Evolutionary conservation across 2,329 filamentous ascomycete genomes (phyloP).

Genomic region (Monilinia vaccinii-corymbosi): DNA sequence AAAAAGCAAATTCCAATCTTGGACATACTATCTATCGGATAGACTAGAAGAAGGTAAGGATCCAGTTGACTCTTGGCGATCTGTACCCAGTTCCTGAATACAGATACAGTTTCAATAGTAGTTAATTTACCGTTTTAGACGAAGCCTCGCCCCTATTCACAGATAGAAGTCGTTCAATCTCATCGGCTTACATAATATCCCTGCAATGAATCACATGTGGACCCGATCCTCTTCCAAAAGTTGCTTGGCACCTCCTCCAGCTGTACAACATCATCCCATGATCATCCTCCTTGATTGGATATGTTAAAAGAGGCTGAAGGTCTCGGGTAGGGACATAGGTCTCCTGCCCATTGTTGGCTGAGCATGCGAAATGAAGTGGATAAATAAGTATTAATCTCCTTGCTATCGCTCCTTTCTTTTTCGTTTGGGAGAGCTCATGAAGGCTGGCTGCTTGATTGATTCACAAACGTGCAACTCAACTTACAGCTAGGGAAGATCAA

Average conservation of each 20-base stretch:
- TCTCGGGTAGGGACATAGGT: background rate
- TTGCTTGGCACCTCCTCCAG: background rate
- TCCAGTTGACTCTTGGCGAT: background rate
- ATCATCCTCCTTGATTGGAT: conserved; percentile 1
- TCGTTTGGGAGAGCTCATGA: background rate
- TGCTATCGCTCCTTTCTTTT: background rate
- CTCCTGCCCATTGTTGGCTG: background rate
- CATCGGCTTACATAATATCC: background rate
- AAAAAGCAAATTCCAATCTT: too few relatives aligned
- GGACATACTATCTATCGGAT: background rate
- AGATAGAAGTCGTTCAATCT: background rate
- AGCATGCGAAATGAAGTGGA: background rate
- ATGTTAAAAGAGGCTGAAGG: background rate
- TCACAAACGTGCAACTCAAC: background rate
- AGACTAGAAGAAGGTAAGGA: background rate
- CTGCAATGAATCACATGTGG: background rate
- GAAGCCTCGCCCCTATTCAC: background rate
- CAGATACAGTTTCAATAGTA: background rate
- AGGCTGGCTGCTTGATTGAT: background rate
- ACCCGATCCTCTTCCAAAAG: background rate
- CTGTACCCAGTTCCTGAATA: background rate
- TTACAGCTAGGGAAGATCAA: background rate
- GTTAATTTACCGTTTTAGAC: background rate
- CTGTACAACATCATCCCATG: background rate
- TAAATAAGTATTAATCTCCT: background rate